Base-by-base conservation (phyloP, 352 stramenopile genomes). In the Phytophthora sp. region DNA sequence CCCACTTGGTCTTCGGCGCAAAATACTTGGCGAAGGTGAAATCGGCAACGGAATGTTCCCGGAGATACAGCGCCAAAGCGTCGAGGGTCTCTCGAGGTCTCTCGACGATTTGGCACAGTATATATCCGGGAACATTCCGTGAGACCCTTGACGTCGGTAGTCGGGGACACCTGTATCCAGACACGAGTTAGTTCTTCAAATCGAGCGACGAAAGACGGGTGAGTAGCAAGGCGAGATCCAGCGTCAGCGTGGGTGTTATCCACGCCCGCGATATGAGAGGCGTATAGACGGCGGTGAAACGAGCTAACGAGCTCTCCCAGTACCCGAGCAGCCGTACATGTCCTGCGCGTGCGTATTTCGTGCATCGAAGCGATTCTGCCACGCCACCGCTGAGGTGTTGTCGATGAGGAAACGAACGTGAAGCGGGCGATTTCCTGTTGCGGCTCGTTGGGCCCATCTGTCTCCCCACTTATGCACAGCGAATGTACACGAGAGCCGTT, bases 271-370 rank as follows among this genome's bases (percentile, higher is more conserved):
- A 45, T 27, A 7, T 26, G n/a, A 18, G 38, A 45, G 12, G 38
- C 2, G 4, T 1, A 27, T 2, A 26, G 24, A 15, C 18, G 16
- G 31, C 53, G 36, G 8, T 26, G 12, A 53, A 29, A 29, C 36
- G 41, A 41, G 49, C n/a, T n/a, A n/a, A n/a, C n/a, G n/a, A n/a
- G n/a, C n/a, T n/a, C 7, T 46, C 35, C 33, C 46, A 41, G 26
- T 42, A 23, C 30, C 41, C 20, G 8, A 29, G 41, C 9, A 30
- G 21, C 8, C 9, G 20, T 20, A 11, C 41, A 18, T 12, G 4
- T 20, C 20, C 3, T 47, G 20, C 5, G 41, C 41, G 20, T 21
- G 45, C 18, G 44, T 21, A 27, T 49, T 56, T 13, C 3, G n/a
- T n/a, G n/a, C n/a, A n/a, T 13, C 15, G 26, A n/a, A 11, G 45